These are phyloP conservation scores for Ceratocystis lukuohia DNA, from an alignment of 2,329 filamentous ascomycete species.

Conservation along the genomic window DNA sequence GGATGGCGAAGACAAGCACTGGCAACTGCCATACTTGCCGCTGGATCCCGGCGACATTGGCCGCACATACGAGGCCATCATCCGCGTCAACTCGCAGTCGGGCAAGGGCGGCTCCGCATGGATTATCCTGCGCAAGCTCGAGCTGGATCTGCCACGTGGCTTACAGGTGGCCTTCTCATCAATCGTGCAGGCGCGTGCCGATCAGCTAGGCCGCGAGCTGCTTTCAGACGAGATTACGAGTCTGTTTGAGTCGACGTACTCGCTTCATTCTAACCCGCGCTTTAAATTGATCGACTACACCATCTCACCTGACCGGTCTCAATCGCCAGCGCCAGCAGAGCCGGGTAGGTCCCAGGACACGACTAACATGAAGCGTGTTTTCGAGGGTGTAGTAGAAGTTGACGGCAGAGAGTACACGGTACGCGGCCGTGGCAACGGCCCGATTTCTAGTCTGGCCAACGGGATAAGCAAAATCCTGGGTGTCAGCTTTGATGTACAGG, in stretches of 20 bases:
- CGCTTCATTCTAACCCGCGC: conserved; percentile 56
- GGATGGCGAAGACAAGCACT: conserved; percentile 49
- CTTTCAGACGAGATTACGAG: conserved; percentile 69
- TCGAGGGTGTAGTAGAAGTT: conserved; percentile 71
- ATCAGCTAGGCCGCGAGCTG: conserved; percentile 70
- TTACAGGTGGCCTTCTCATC: conserved; percentile 84
- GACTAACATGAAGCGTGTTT: conserved; percentile 64
- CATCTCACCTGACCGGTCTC: conserved; percentile 71
- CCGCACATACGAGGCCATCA: conserved; percentile 93
- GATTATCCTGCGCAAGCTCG: conserved; percentile 79
- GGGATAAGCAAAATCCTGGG: conserved; percentile 59
- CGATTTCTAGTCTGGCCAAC: conserved; percentile 75
- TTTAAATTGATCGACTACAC: conserved; percentile 86
- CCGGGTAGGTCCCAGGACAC: conserved; percentile 63
- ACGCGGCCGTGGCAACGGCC: conserved; percentile 72
- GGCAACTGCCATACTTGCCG: conserved; percentile 84
- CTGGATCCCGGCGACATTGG: conserved; percentile 89
- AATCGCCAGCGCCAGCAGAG: conserved; percentile 54
- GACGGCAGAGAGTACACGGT: conserved; percentile 69
- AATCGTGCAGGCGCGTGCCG: conserved; percentile 70
- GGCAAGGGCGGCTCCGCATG: conserved; percentile 91
- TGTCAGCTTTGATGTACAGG: conserved; percentile 76
- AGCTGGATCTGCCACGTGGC: conserved; percentile 83
- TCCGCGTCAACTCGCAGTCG: conserved; percentile 91
- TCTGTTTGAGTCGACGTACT: conserved; percentile 83